These are phyloP conservation scores for Penicillium olsonii DNA, from an alignment of 2,329 filamentous ascomycete genomes.

Conservation along the genomic window DNA sequence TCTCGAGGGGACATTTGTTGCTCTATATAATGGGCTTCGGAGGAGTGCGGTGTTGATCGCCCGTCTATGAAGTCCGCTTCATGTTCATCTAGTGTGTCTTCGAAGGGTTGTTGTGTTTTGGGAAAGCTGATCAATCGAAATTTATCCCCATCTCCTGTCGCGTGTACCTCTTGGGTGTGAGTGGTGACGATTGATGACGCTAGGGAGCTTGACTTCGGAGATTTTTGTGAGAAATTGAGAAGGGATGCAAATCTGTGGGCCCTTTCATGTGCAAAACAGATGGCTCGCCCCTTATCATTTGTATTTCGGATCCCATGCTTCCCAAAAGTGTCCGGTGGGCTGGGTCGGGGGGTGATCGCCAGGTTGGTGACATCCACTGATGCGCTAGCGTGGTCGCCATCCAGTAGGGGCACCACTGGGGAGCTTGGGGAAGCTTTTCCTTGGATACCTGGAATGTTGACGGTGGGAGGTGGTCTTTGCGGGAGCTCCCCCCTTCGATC, in stretches of 20 bases:
- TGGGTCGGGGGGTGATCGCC: slow-evolving; percentile 28
- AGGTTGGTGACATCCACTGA: slow-evolving; percentile 32
- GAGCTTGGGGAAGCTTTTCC: slow-evolving; percentile 27
- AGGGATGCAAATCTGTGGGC: slow-evolving; percentile 37
- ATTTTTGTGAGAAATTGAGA: slow-evolving; percentile 33
- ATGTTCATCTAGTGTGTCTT: slow-evolving; percentile 35
- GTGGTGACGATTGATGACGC: slow-evolving; percentile 33
- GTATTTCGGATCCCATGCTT: slow-evolving; percentile 28
- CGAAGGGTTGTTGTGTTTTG: slow-evolving; percentile 35
- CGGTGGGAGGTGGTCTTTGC: slow-evolving; percentile 35
- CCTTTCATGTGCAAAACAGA: slow-evolving; percentile 38
- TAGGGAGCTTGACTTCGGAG: slow-evolving; percentile 30
- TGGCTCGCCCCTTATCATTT: slow-evolving; percentile 37
- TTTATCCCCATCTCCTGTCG: slow-evolving; percentile 36
- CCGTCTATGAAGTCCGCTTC: slow-evolving; percentile 29
- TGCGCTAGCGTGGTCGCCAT: slow-evolving; percentile 27
- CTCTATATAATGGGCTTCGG: slow-evolving; percentile 36
- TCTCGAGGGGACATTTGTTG: slow-evolving; percentile 41
- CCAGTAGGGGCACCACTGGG: slow-evolving; percentile 27
- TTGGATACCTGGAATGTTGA: slow-evolving; percentile 37
- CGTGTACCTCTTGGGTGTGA: slow-evolving; percentile 28
- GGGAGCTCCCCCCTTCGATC: slow-evolving; percentile 34
- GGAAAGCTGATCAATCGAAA: slow-evolving; percentile 36
- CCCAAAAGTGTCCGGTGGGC: slow-evolving; percentile 21
- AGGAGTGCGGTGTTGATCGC: slow-evolving; percentile 28